Evolutionary conservation across 2,329 filamentous ascomycete species (phyloP), one percentile per base, ranked within the genome.

Genomic region (Penicillium frequentans): DNA sequence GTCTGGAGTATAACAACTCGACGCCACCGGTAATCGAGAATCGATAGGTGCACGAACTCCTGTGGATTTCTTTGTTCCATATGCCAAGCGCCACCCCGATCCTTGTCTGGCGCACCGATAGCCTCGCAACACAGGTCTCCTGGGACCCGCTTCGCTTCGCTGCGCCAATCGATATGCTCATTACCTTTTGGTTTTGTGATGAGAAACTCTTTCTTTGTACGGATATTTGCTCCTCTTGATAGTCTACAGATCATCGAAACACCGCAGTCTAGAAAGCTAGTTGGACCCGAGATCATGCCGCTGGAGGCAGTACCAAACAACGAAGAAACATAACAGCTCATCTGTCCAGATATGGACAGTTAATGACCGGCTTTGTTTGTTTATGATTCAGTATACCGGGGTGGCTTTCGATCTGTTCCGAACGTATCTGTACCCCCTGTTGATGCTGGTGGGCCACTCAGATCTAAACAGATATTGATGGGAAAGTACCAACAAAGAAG

Each of bases 41-140:
- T 59, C 11, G 50, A 61, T 37, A 52, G 39, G 48, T 59, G 37
- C 48, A 42, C 26, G 19, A 47, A 29, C 47, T 53, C 27, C 24
- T 37, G 19, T 31, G 29, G 16, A 24, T 43, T 57, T 59, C 59
- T 61, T 61, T 61, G 59, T 61, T 42, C 27, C 39, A 33, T 47
- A 44, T n/a, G 27, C 26, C 49, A 48, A 49, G 48, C 31, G 35
- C 52, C 45, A 21, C 35, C 23, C 11, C 8, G 39, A 57, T 49
- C 59, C 59, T 46, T 59, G 59, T 49, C 49, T 54, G 33, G 52
- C 42, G 47, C 16, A 8, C 23, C 44, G 45, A 59, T 61, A 59
- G 54, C 49, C 44, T 55, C 6, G 10, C 33, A 50, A 19, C 21
- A 39, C 23, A 37, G 14, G 29, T 27, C 23, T n/a, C 26, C 23